Conservation (phyloP, 163 green algal genomes). For the Coccomyxa subellipsoidea region DNA sequence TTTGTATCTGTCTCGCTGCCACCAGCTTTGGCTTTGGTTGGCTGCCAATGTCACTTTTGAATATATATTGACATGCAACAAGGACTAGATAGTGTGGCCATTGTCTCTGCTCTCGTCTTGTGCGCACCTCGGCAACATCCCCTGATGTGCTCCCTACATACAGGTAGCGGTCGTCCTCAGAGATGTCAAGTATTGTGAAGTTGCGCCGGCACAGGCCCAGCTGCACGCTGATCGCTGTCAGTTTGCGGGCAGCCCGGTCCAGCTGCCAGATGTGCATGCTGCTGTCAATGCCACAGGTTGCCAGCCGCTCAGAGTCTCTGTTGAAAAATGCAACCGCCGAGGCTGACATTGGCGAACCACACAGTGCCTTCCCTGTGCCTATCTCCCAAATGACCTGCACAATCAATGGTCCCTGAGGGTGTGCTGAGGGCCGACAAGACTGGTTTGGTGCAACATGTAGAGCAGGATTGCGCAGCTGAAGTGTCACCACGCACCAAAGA, state of each 20-base stretch:
- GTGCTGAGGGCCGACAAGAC: too few species aligned
- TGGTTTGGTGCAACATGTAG: background rate
- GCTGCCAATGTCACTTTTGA: background rate
- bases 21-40: background rate
- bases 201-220: background rate
- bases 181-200: background rate
- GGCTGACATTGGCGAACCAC: conserved; percentile 38
- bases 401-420: too few species aligned
- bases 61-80: background rate
- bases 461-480: background rate
- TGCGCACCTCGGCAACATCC: background rate
- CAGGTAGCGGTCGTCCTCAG: background rate
- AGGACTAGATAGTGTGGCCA: background rate
- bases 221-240: background rate
- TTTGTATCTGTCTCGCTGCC: background rate
- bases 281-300: conserved; percentile 64
- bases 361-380: conserved; percentile 66
- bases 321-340: conserved; percentile 72
- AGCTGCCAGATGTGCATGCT: conserved; percentile 75
- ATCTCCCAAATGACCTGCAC: conserved; percentile 81
- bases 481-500: conserved; percentile 66
- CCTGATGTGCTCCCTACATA: background rate
- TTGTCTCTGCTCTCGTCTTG: background rate
- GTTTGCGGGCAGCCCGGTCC: background rate
- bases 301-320: conserved; percentile 55